These are phyloP conservation scores for Leccinum pachyderme DNA, from an alignment of 1,284 basidiomycete genomes.

Conservation along the genomic window DNA sequence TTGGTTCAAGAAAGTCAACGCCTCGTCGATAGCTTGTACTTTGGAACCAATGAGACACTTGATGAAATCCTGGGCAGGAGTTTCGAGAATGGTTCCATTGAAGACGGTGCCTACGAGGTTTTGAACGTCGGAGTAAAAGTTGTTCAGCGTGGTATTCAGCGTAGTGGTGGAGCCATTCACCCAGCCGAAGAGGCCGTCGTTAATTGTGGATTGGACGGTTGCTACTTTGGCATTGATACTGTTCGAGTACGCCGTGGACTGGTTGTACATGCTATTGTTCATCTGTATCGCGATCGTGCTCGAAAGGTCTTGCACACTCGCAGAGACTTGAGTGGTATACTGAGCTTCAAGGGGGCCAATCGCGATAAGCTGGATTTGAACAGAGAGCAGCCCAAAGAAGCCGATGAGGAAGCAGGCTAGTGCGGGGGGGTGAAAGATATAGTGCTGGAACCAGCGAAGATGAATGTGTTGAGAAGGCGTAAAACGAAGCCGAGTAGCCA, in stretches of 20 bases:
- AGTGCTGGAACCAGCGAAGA: constrained; percentile 81
- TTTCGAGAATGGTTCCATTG: constrained; percentile 77
- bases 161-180: constrained; percentile 88
- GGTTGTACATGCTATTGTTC: constrained; percentile 78
- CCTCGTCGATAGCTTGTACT: constrained; percentile 81
- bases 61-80: constrained; percentile 84
- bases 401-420: constrained; percentile 89
- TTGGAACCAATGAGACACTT: constrained; percentile 89
- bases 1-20: constrained; percentile 88
- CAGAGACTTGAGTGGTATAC: constrained; percentile 57
- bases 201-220: constrained; percentile 70
- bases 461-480: constrained; percentile 60
- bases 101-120: constrained; percentile 70
- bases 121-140: constrained; percentile 75
- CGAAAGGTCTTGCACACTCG: constrained; percentile 66
- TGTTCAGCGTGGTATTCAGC: constrained; percentile 78
- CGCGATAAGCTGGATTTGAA: constrained; percentile 82
- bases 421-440: constrained; percentile 88
- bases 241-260: constrained; percentile 74
- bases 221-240: constrained; percentile 74
- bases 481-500: constrained; percentile 51
- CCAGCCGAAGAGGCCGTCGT: constrained; percentile 90
- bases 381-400: constrained; percentile 84
- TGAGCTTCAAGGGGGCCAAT: constrained; percentile 67
- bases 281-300: constrained; percentile 71